A percentile compares a stretch with the other conserved stretches of the same genome.
Conservation (phyloP, 257 asterid genomes). For the Jacaranda mimosifolia region DNA sequence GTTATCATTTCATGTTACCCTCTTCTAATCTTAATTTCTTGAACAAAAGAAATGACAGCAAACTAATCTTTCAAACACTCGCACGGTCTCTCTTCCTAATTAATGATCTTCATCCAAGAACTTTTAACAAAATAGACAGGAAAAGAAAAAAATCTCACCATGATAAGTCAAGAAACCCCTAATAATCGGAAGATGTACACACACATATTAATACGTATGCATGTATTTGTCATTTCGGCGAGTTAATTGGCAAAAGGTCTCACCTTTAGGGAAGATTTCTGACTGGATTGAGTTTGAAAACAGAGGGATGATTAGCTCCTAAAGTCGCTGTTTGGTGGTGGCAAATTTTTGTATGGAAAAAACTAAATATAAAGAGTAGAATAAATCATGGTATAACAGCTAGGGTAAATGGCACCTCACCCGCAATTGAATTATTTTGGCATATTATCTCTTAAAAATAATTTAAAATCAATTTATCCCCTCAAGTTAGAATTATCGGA, state of each 20-base stretch:
- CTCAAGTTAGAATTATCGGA: too few species aligned
- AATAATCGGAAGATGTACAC: background rate
- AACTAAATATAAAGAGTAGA: background rate
- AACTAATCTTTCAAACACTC: slow-evolving; percentile 1
- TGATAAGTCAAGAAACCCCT: background rate
- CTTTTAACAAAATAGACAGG: background rate
- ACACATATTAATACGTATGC: background rate
- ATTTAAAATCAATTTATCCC: too few species aligned
- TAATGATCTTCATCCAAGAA: background rate
- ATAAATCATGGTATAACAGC: too few species aligned
- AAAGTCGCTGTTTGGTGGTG: slow-evolving; percentile 19
- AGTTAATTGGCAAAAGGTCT: slow-evolving; percentile 12
- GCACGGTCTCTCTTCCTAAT: background rate
- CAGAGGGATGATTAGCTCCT: background rate
- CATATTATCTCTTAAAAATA: too few species aligned
- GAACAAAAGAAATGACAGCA: background rate
- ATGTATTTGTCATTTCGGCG: too few species aligned
- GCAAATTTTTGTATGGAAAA: slow-evolving; percentile 1
- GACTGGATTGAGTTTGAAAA: background rate
- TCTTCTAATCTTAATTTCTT: background rate
- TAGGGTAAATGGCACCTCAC: too few species aligned
- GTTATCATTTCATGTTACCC: background rate
- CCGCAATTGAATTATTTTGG: too few species aligned
- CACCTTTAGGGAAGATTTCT: slow-evolving; percentile 23
- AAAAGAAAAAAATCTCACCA: background rate